A percentile compares a stretch with the other conserved stretches of the same genome.
phyloP scores from a whole-genome alignment of 192 early-diverging fungal genomes.

The Backusella mclennaniae region DNA sequence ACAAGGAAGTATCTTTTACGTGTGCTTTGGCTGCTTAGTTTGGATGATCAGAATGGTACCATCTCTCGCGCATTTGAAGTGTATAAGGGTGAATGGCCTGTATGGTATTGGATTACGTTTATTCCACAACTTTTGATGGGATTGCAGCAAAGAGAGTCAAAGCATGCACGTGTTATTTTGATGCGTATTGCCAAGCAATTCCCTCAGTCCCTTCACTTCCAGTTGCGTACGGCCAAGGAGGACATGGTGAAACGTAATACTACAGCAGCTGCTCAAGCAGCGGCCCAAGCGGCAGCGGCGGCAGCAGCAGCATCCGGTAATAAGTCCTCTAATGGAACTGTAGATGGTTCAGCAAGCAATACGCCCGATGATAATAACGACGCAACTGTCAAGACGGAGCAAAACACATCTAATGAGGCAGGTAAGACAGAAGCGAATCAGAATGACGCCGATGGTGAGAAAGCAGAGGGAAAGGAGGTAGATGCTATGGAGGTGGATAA shows the following conservation, averaged over 20 bases:
- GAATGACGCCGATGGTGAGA: background rate
- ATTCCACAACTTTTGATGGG: slow-evolving; percentile 91
- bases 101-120: slow-evolving; percentile 99
- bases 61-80: slow-evolving; percentile 81
- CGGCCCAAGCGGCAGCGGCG: background rate
- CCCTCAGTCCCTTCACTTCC: slow-evolving; percentile 91
- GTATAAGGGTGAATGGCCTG: slow-evolving; percentile 88
- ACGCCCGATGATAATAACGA: background rate
- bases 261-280: slow-evolving; percentile 10
- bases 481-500: background rate
- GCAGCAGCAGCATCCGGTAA: background rate
- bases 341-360: slow-evolving; percentile 6
- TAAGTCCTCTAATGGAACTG: slow-evolving; percentile 12
- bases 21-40: slow-evolving; percentile 91
- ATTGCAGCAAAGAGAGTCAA: slow-evolving; percentile 78
- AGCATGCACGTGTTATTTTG: slow-evolving; percentile 79
- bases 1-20: slow-evolving; percentile 90
- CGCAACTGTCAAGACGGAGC: background rate
- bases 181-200: slow-evolving; percentile 93
- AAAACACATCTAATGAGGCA: background rate
- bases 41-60: slow-evolving; percentile 75
- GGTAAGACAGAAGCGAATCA: background rate
- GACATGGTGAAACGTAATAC: slow-evolving; percentile 67
- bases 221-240: slow-evolving; percentile 89
- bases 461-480: background rate